Evolutionary conservation across 2,329 filamentous ascomycete genomes (phyloP).

Genomic region (Fusarium sp.): DNA sequence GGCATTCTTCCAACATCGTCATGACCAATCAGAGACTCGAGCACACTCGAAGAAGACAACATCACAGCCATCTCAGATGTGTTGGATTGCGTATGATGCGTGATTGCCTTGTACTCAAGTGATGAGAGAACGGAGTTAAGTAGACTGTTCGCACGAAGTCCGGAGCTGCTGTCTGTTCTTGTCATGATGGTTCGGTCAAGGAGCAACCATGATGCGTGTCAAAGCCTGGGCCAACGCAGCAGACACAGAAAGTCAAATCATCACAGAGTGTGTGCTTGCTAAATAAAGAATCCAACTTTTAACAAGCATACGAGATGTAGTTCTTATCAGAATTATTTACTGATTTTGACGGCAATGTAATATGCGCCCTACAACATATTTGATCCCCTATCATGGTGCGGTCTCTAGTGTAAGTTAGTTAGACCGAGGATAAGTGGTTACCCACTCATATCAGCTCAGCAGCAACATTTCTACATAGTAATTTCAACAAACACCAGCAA

Average conservation of each 20-base stretch:
- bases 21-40: conserved; percentile 20
- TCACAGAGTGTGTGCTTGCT: neutral
- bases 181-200: neutral
- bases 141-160: neutral
- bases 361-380: neutral
- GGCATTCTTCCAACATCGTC: conserved; percentile 11
- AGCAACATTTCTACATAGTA: neutral
- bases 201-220: neutral
- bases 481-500: neutral
- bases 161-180: neutral
- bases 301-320: accelerated
- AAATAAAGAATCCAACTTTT: neutral
- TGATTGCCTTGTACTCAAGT: too few relatives aligned
- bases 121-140: neutral
- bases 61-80: neutral
- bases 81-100: neutral
- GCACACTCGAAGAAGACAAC: neutral
- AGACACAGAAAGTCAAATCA: neutral
- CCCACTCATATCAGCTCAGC: neutral
- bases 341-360: neutral
- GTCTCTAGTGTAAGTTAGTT: neutral
- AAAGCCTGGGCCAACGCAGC: neutral
- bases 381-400: neutral
- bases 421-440: neutral
- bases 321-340: neutral